These are phyloP conservation scores for Cutaneotrichosporon cavernicola DNA, from an alignment of 1,284 basidiomycete genomes.

Conservation along the genomic window DNA sequence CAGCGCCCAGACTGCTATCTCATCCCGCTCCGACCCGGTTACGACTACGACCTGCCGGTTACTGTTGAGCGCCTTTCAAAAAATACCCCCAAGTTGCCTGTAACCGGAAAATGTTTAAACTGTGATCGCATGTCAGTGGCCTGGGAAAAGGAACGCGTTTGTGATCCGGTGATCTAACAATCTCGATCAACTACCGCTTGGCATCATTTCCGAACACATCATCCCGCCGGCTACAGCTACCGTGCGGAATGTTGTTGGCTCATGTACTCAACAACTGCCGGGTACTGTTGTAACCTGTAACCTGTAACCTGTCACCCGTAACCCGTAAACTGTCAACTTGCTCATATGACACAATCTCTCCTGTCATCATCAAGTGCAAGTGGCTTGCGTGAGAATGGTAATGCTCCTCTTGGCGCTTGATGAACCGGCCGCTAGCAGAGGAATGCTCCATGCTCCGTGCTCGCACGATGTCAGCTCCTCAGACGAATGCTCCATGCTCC, in stretches of 20 bases:
- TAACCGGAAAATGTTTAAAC: background rate
- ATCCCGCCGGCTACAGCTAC: background rate
- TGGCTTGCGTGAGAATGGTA: too few species aligned
- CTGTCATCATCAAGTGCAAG: background rate
- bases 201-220: background rate
- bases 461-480: too few species aligned
- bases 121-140: background rate
- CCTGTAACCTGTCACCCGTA: too few species aligned
- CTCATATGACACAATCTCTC: background rate
- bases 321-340: too few species aligned
- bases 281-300: background rate
- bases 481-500: background rate
- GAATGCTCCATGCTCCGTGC: background rate
- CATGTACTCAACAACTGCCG: background rate
- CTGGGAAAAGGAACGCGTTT: background rate
- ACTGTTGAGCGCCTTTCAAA: background rate
- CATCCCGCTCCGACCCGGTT: background rate
- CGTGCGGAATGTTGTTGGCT: background rate
- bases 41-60: background rate
- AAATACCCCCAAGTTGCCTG: too few species aligned
- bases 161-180: background rate
- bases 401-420: too few species aligned
- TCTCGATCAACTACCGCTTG: too few species aligned
- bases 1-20: too few species aligned
- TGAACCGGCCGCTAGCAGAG: too few species aligned